These are phyloP conservation scores for Xylariaceae sp. DNA, from an alignment of 2,329 filamentous ascomycete genomes.

Conservation along the genomic window DNA sequence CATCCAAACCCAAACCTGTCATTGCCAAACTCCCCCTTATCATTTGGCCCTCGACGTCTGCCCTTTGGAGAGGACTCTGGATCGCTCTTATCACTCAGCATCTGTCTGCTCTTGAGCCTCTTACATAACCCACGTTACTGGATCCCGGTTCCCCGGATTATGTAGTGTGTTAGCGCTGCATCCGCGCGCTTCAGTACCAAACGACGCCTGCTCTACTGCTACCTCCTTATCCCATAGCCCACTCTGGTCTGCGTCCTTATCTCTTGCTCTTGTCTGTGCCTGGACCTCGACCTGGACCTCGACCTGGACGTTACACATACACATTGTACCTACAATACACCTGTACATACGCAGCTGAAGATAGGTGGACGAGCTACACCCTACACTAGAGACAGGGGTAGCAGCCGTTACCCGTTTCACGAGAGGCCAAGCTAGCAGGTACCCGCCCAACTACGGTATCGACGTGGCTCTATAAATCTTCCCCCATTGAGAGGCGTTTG, in stretches of 20 bases:
- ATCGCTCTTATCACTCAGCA: constrained; percentile 46
- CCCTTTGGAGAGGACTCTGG: constrained; percentile 46
- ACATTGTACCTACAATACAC: constrained; percentile 14
- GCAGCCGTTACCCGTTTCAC: constrained; percentile 20
- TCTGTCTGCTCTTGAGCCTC: constrained; percentile 26
- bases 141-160: constrained; percentile 50
- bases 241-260: constrained; percentile 10
- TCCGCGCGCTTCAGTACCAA: constrained; percentile 39
- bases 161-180: constrained; percentile 52
- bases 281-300: too few relatives aligned
- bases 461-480: constrained; percentile 19
- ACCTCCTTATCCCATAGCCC: constrained; percentile 15
- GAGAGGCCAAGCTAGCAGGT: constrained; percentile 23
- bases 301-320: constrained; percentile 19
- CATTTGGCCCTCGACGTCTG: constrained; percentile 36
- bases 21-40: constrained; percentile 37
- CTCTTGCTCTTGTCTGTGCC: neutral
- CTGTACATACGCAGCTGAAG: neutral
- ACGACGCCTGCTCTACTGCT: constrained; percentile 18
- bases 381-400: constrained; percentile 14
- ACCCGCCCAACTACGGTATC: constrained; percentile 17
- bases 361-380: constrained; percentile 10
- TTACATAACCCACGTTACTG: constrained; percentile 47
- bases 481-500: constrained; percentile 45
- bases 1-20: constrained; percentile 43